Evolutionary conservation across 1,139 yeast species (phyloP).

Genomic region (Nakaseomyces kungkrabaensis): DNA sequence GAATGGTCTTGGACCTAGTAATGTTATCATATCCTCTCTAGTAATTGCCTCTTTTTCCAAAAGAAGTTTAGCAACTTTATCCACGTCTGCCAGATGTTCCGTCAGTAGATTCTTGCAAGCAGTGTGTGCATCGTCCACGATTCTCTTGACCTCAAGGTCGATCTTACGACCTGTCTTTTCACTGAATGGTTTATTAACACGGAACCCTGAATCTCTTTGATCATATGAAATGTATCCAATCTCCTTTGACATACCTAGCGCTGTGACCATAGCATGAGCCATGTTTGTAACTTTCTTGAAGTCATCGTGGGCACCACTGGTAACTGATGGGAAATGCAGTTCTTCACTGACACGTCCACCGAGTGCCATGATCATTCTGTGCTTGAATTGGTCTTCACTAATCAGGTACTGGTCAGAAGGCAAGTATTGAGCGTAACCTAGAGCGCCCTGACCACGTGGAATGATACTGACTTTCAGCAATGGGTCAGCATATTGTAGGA

Average conservation of each 20-base stretch:
- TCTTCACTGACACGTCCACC: slow-evolving; percentile 80
- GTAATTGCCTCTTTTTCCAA: slow-evolving; percentile 77
- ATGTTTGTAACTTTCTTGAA: slow-evolving; percentile 68
- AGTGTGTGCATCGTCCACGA: slow-evolving; percentile 68
- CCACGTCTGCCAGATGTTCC: slow-evolving; percentile 68
- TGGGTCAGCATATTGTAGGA: slow-evolving; percentile 62
- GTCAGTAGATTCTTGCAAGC: slow-evolving; percentile 57
- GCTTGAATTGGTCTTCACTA: slow-evolving; percentile 54
- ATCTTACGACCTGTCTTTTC: slow-evolving; percentile 73
- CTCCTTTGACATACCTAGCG: slow-evolving; percentile 64
- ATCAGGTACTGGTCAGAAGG: slow-evolving; percentile 68
- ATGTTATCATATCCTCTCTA: slow-evolving; percentile 80
- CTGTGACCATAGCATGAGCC: slow-evolving; percentile 70
- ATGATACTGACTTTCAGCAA: slow-evolving; percentile 69
- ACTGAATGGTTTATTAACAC: slow-evolving; percentile 79
- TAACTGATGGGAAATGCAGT: slow-evolving; percentile 63
- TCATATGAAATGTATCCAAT: slow-evolving; percentile 68
- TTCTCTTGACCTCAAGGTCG: slow-evolving; percentile 74
- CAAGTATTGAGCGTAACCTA: slow-evolving; percentile 74
- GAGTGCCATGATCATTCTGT: slow-evolving; percentile 70
- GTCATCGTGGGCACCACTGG: slow-evolving; percentile 77
- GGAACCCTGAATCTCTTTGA: slow-evolving; percentile 40
- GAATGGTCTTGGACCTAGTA: slow-evolving; percentile 84
- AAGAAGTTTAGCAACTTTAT: slow-evolving; percentile 76
- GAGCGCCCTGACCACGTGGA: slow-evolving; percentile 77